Conservation (phyloP, 2,329 filamentous ascomycete genomes). For the Alternaria sp. region DNA sequence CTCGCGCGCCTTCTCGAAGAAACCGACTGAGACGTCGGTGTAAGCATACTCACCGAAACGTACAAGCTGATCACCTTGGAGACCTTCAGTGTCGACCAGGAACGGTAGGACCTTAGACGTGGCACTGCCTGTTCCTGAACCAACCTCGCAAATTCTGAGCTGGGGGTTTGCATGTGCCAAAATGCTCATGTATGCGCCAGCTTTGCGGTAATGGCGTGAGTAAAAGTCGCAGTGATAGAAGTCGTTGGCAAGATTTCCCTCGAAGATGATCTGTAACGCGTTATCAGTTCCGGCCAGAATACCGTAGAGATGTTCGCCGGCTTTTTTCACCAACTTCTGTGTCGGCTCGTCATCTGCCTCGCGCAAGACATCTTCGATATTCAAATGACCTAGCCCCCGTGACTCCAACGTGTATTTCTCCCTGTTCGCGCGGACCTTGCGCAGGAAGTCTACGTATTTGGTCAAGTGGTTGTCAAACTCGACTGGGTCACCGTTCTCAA, state of each 20-base stretch:
- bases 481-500: conserved; percentile 10
- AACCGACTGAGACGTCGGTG: conserved; percentile 14
- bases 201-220: conserved; percentile 10
- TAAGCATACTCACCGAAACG: conserved; percentile 20
- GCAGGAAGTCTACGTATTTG: conserved; percentile 15
- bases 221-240: conserved; percentile 13
- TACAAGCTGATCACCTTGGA: conserved; percentile 10
- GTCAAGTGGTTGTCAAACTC: conserved; percentile 14
- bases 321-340: conserved; percentile 16
- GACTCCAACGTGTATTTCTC: conserved; percentile 13
- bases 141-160: conserved; percentile 20
- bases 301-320: conserved; percentile 13
- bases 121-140: conserved; percentile 15
- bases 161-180: conserved; percentile 11
- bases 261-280: conserved; percentile 15
- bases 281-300: conserved; percentile 8
- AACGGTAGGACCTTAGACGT: conserved; percentile 5
- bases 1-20: conserved; percentile 15
- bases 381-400: conserved; percentile 8
- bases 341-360: conserved; percentile 14
- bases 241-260: conserved; percentile 13
- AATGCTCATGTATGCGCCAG: conserved; percentile 10
- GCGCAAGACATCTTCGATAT: conserved; percentile 15
- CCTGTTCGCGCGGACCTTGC: conserved; percentile 16
- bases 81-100: conserved; percentile 9